Conservation (phyloP, 108 stramenopile species). For the Cylindrotheca closterium region DNA sequence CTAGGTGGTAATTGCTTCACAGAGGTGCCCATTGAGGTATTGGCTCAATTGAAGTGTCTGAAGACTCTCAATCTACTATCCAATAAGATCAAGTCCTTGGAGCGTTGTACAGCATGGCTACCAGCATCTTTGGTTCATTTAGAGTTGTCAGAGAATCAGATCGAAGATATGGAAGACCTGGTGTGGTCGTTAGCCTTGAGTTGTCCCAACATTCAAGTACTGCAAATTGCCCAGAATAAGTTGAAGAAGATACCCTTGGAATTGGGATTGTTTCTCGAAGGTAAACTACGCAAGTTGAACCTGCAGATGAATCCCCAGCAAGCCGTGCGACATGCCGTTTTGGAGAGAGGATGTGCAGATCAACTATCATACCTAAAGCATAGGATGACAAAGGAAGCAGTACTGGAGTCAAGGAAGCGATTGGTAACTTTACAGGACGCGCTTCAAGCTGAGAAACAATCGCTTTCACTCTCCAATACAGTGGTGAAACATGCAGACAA, state of each 20-base stretch:
- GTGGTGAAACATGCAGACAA: neutral
- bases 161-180: conserved; percentile 26
- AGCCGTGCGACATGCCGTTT: conserved; percentile 15
- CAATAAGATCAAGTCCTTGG: conserved; percentile 18
- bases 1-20: conserved; percentile 20
- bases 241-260: conserved; percentile 20
- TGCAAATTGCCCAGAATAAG: conserved; percentile 25
- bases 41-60: conserved; percentile 6
- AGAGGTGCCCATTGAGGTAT: conserved; percentile 6
- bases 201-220: conserved; percentile 20
- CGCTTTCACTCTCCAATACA: neutral
- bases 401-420: neutral
- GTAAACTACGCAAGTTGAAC: conserved; percentile 20
- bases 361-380: conserved; percentile 29
- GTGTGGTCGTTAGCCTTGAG: conserved; percentile 1
- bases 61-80: conserved; percentile 13
- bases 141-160: conserved; percentile 35
- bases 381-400: conserved; percentile 29
- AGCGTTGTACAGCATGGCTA: conserved; percentile 9
- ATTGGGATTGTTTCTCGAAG: conserved; percentile 23
- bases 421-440: conserved; percentile 3
- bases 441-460: neutral
- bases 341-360: conserved; percentile 24
- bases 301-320: conserved; percentile 45
- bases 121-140: conserved; percentile 14